These are phyloP conservation scores for Dryadomyces quercivorus DNA, from an alignment of 2,329 filamentous ascomycete species.

Conservation along the genomic window DNA sequence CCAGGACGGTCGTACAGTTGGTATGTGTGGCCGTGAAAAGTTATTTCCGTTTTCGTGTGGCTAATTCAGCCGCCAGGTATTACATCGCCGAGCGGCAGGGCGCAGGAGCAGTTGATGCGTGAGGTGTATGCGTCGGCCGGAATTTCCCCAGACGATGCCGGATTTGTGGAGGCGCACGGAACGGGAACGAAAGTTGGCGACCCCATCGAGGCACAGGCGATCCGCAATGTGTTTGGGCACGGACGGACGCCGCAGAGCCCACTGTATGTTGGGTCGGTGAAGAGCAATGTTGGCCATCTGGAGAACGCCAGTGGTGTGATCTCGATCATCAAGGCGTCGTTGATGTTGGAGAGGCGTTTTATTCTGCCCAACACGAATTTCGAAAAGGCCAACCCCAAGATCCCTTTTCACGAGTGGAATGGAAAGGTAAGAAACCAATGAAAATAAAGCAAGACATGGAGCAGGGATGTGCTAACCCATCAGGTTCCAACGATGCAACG, in stretches of 20 bases:
- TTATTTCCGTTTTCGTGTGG: too few species aligned
- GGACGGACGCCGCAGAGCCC: background rate
- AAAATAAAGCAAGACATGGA: background rate
- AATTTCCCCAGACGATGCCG: slow-evolving; percentile 10
- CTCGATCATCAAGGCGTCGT: slow-evolving; percentile 16
- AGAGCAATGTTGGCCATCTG: slow-evolving; percentile 19
- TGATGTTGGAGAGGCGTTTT: slow-evolving; percentile 14
- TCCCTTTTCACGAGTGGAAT: slow-evolving; percentile 17
- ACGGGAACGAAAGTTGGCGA: slow-evolving; percentile 30
- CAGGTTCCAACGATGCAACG: slow-evolving; percentile 1
- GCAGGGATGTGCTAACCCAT: too few species aligned
- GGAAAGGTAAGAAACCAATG: slow-evolving; percentile 15
- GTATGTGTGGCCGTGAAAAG: slow-evolving; percentile 15
- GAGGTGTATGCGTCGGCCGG: slow-evolving; percentile 19
- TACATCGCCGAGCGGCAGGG: slow-evolving; percentile 24
- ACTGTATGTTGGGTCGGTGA: slow-evolving; percentile 16
- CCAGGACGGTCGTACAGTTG: slow-evolving; percentile 24
- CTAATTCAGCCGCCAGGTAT: slow-evolving; percentile 19
- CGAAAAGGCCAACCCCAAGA: slow-evolving; percentile 15
- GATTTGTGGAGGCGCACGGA: slow-evolving; percentile 24
- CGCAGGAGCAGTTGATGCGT: slow-evolving; percentile 22
- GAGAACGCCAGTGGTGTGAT: slow-evolving; percentile 17
- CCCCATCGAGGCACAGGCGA: slow-evolving; percentile 22
- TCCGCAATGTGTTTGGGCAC: slow-evolving; percentile 16
- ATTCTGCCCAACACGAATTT: slow-evolving; percentile 17